A percentile compares a stretch with the other conserved stretches of the same genome.
Evolutionary conservation across 169 alveolate genomes (phyloP).

Genomic region (Babesia microti): DNA sequence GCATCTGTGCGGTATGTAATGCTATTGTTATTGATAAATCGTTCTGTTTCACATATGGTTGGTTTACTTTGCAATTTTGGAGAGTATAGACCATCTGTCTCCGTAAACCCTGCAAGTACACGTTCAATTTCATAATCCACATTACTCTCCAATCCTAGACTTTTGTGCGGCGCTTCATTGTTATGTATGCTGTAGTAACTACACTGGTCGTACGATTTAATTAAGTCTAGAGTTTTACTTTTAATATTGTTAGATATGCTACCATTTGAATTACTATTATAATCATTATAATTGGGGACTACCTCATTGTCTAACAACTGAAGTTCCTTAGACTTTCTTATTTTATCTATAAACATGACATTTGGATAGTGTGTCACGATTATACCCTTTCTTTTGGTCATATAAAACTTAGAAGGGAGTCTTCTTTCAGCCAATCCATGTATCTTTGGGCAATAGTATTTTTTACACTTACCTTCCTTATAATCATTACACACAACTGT

Average conservation of each 20-base stretch:
- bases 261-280: not conserved
- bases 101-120: slow-evolving; percentile 8
- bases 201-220: too few species aligned
- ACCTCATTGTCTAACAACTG: slow-evolving; percentile 1
- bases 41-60: slow-evolving; percentile 1
- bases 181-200: slow-evolving; percentile 2
- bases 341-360: slow-evolving; percentile 62
- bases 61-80: not conserved
- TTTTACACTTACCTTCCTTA: slow-evolving; percentile 62
- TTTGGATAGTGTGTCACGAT: slow-evolving; percentile 54
- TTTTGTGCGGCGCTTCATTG: slow-evolving; percentile 12
- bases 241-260: not conserved
- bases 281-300: not conserved
- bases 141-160: too few species aligned
- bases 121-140: too few species aligned
- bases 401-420: slow-evolving; percentile 48
- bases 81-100: not conserved
- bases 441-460: slow-evolving; percentile 67
- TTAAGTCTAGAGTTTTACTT: slow-evolving; percentile 5
- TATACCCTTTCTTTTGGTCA: slow-evolving; percentile 57
- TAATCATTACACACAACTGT: slow-evolving; percentile 59
- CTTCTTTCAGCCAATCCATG: slow-evolving; percentile 74
- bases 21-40: too few species aligned
- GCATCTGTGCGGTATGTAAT: too few species aligned
- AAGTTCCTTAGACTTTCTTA: slow-evolving; percentile 7